Conservation (phyloP, 495 filamentous ascomycete species). For the Letharia columbiana region DNA sequence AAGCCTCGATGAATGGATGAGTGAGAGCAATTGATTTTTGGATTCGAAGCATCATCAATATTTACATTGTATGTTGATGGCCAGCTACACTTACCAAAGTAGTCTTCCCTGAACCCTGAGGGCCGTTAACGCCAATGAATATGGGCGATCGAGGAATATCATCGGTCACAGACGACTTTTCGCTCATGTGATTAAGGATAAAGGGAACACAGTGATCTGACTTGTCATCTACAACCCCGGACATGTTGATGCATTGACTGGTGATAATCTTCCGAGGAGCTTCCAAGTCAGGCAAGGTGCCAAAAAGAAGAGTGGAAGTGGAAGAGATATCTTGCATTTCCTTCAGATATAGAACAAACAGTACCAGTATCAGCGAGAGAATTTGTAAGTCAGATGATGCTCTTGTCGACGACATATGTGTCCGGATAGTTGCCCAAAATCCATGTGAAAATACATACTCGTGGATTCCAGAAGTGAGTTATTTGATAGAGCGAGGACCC, state of each 20-base stretch:
- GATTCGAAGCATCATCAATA: not conserved
- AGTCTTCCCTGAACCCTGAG: constrained; percentile 64
- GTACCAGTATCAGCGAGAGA: too few relatives aligned
- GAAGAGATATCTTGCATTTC: too few relatives aligned
- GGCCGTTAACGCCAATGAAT: constrained; percentile 53
- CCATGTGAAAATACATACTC: too few relatives aligned
- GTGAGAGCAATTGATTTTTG: not conserved
- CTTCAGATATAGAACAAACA: too few relatives aligned
- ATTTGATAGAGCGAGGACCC: too few relatives aligned
- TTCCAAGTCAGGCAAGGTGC: not conserved
- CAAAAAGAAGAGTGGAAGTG: too few relatives aligned
- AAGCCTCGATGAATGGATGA: not conserved
- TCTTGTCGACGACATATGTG: too few relatives aligned
- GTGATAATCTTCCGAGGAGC: not conserved
- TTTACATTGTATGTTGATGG: not conserved
- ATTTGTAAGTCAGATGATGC: too few relatives aligned
- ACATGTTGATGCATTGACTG: constrained; percentile 27
- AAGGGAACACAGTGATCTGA: constrained; percentile 81
- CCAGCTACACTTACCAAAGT: constrained; percentile 53
- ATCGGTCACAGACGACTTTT: constrained; percentile 26
- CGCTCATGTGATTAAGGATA: constrained; percentile 56
- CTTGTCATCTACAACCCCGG: constrained; percentile 72
- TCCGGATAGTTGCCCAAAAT: too few relatives aligned
- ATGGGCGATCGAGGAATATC: constrained; percentile 36
- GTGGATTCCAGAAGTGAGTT: too few relatives aligned